Conservation (phyloP, 2,329 filamentous ascomycete species). For the Zarea fungicola region DNA sequence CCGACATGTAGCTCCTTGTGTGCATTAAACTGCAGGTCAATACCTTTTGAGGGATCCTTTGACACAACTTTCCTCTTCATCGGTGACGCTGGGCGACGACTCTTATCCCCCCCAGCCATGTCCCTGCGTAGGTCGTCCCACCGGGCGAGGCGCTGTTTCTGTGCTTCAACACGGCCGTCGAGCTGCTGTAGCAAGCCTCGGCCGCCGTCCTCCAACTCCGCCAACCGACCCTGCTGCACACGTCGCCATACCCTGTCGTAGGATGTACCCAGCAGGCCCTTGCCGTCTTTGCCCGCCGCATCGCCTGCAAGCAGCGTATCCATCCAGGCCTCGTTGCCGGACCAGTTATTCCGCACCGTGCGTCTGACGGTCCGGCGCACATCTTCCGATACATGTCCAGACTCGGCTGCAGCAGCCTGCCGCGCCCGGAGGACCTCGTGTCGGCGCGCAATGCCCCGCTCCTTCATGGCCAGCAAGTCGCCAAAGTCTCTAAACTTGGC, state of each 20-base stretch:
- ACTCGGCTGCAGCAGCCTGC: slow-evolving; percentile 21
- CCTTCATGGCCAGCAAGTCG: slow-evolving; percentile 58
- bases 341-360: slow-evolving; percentile 67
- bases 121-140: slow-evolving; percentile 65
- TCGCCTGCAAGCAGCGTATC: slow-evolving; percentile 66
- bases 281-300: slow-evolving; percentile 42
- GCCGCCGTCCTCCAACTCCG: slow-evolving; percentile 48
- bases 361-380: slow-evolving; percentile 49
- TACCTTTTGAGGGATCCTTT: slow-evolving; percentile 31
- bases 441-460: slow-evolving; percentile 49
- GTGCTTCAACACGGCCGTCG: slow-evolving; percentile 60
- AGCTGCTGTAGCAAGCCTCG: slow-evolving; percentile 63
- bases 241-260: slow-evolving; percentile 69
- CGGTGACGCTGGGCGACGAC: slow-evolving; percentile 20
- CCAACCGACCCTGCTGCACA: slow-evolving; percentile 54
- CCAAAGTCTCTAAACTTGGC: slow-evolving; percentile 59
- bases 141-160: slow-evolving; percentile 61
- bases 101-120: slow-evolving; percentile 32
- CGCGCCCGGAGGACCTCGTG: slow-evolving; percentile 40
- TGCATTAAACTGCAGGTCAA: slow-evolving; percentile 49
- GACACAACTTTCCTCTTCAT: slow-evolving; percentile 18
- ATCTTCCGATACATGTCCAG: slow-evolving; percentile 34
- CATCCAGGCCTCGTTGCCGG: slow-evolving; percentile 70
- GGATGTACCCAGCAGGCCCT: slow-evolving; percentile 58
- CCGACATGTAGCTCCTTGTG: slow-evolving; percentile 46